Evolutionary conservation across 768 basidiomycete species (phyloP).

Genomic region (Termitomyces heimii): DNA sequence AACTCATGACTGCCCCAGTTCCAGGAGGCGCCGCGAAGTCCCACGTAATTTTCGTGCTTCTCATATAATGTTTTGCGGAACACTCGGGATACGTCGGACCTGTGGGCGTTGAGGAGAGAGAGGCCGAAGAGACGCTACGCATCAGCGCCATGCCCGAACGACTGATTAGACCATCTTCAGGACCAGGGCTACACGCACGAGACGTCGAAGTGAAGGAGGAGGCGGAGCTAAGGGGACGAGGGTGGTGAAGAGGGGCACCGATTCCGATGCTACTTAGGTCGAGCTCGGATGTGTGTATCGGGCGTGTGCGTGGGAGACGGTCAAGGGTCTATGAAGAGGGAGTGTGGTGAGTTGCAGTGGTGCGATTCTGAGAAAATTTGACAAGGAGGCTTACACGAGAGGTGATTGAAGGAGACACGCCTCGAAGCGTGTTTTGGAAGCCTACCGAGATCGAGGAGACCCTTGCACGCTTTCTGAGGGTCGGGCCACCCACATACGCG

Average conservation of each 20-base stretch:
- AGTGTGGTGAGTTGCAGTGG: background rate
- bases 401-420: background rate
- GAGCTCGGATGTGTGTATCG: background rate
- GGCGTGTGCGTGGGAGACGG: background rate
- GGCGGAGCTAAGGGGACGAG: slow-evolving; percentile 16
- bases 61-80: slow-evolving; percentile 27
- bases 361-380: background rate
- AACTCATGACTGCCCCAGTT: slow-evolving; percentile 26
- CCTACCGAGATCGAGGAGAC: slow-evolving; percentile 16
- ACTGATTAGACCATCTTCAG: slow-evolving; percentile 16
- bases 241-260: slow-evolving; percentile 1
- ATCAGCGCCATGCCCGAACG: slow-evolving; percentile 21
- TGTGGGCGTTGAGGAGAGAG: slow-evolving; percentile 16
- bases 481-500: slow-evolving; percentile 1
- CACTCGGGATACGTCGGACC: slow-evolving; percentile 25
- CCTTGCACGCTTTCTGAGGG: slow-evolving; percentile 25
- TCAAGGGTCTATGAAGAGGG: background rate
- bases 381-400: background rate
- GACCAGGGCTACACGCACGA: slow-evolving; percentile 18
- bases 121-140: slow-evolving; percentile 26
- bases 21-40: background rate
- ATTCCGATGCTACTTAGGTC: background rate
- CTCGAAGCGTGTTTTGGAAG: background rate
- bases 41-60: slow-evolving; percentile 12
- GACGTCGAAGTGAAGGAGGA: slow-evolving; percentile 21